Evolutionary conservation across 106 monocot genomes (phyloP).

Genomic region (Allium cepa): DNA sequence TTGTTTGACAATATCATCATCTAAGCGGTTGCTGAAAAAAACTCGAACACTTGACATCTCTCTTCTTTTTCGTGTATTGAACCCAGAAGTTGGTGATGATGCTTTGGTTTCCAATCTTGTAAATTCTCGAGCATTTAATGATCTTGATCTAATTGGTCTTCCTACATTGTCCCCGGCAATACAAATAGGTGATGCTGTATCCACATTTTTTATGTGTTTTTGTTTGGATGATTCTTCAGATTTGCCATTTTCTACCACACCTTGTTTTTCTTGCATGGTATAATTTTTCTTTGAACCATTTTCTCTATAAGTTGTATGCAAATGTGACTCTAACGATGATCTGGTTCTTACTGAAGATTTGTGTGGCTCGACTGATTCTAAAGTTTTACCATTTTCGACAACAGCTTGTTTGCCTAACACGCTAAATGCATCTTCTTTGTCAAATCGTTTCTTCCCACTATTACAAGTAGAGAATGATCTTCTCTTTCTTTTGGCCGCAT

Average conservation of each 20-base stretch:
- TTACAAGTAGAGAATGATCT: constrained; percentile 17
- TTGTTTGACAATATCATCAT: constrained; percentile 66
- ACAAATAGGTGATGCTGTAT: constrained; percentile 55
- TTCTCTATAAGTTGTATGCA: constrained; percentile 9
- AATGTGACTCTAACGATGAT: constrained; percentile 15
- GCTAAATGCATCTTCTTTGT: too few relatives aligned
- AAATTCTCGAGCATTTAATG: constrained; percentile 48
- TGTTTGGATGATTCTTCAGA: constrained; percentile 5
- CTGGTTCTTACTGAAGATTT: constrained; percentile 18
- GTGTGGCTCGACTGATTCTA: not conserved
- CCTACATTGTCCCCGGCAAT: constrained; percentile 17
- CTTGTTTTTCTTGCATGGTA: constrained; percentile 8
- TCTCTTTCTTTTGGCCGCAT: constrained; percentile 28
- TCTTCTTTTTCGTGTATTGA: constrained; percentile 53
- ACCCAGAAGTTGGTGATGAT: constrained; percentile 11
- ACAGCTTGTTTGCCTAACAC: too few relatives aligned
- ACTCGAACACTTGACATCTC: constrained; percentile 53
- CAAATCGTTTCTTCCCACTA: too few relatives aligned
- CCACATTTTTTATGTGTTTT: constrained; percentile 14
- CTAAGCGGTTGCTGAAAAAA: constrained; percentile 85
- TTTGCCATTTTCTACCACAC: constrained; percentile 11
- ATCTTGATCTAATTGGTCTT: constrained; percentile 18
- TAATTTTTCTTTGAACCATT: constrained; percentile 10
- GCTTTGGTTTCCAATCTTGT: constrained; percentile 29
- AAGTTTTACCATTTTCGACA: too few relatives aligned